Evolutionary conservation across 2,329 filamentous ascomycete genomes (phyloP), one percentile per base, ranked within the genome.

Genomic region (Hymenoscyphus albidus): DNA sequence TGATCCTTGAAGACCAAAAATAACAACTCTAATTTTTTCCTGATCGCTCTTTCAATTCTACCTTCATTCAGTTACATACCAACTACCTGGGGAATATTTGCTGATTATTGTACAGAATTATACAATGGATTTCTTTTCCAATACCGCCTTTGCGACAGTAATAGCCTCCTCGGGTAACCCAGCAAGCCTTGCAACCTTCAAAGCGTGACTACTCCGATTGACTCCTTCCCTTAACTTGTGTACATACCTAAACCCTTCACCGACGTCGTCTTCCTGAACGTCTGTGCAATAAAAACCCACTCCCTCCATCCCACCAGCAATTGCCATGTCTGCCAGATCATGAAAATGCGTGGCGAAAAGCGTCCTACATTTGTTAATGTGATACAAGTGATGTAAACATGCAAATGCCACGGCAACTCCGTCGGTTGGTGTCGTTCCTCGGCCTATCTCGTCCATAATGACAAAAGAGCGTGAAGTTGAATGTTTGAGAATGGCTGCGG

Each of bases 261-360:
- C 78, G 7, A 69, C 70, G 1, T 70, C 71, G 60, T 90, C 88
- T 75, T 97, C 93, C 27, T 88, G 82, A 9, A 99, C 86, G 77
- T 97, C 92, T 0, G 95, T 98, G 76, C 94, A 98, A 76, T 94
- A 97, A 55, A 71, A 72, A 0, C 79, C 80, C 6, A 74, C 72
- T 2, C 74, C 73, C 7, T 76, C 74, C 67, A 88, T 73, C 0
- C 80, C 79, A 5, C 80, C 83, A 6, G 81, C 80, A 7, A 76
- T 76, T 0, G 90, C 91, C 80, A 96, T 85, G 73, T 97, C 93
- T 1, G 90, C 89, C 5, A 99, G 80, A 3, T 78, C 81, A 76
- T 99, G 94, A 73, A 98, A 99, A 77, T 99, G 95, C 16, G 95
- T 98, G 0, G 95, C 95, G 76, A 99, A 99, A 54, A 99, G 81